Evolutionary conservation across 2,329 filamentous ascomycete species (phyloP).

Genomic region (Fusarium piperis): DNA sequence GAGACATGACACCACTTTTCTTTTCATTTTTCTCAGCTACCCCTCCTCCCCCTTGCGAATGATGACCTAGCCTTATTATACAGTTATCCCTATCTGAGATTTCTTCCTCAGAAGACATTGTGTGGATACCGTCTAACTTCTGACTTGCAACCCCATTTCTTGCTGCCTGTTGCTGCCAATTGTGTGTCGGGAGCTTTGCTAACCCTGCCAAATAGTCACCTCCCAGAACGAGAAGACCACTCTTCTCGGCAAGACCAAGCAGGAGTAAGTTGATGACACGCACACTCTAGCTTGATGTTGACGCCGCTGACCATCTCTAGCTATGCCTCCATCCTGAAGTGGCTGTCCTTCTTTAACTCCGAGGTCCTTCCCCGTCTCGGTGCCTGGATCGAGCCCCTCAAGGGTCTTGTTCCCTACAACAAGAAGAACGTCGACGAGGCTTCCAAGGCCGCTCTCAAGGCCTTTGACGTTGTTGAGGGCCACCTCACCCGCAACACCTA

Average conservation of each 20-base stretch:
- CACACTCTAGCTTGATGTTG: background rate
- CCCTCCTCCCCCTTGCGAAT: conserved; percentile 47
- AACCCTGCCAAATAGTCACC: conserved; percentile 72
- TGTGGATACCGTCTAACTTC: conserved; percentile 95
- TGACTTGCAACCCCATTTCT: conserved; percentile 59
- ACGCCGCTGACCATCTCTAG: conserved; percentile 50
- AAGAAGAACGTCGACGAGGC: conserved; percentile 94
- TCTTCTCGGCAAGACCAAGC: conserved; percentile 99
- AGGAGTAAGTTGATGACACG: conserved; percentile 75
- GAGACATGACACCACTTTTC: conserved; percentile 43
- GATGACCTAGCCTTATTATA: conserved; percentile 80
- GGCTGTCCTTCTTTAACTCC: conserved; percentile 96
- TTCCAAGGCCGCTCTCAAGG: conserved; percentile 74
- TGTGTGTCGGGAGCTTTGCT: conserved; percentile 42
- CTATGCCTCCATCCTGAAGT: conserved; percentile 96
- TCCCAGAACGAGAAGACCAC: conserved; percentile 99
- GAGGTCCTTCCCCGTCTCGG: conserved; percentile 81
- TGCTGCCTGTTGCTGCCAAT: conserved; percentile 42
- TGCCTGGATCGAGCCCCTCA: conserved; percentile 86
- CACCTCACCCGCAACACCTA: conserved; percentile 94
- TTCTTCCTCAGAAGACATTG: conserved; percentile 51
- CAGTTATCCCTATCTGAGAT: conserved; percentile 99
- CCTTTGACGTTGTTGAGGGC: conserved; percentile 78
- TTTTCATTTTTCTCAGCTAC: conserved; percentile 8
- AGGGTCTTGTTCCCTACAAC: conserved; percentile 89